These are phyloP conservation scores for Sarcodon aspratus DNA, from an alignment of 768 basidiomycete genomes.

Conservation along the genomic window DNA sequence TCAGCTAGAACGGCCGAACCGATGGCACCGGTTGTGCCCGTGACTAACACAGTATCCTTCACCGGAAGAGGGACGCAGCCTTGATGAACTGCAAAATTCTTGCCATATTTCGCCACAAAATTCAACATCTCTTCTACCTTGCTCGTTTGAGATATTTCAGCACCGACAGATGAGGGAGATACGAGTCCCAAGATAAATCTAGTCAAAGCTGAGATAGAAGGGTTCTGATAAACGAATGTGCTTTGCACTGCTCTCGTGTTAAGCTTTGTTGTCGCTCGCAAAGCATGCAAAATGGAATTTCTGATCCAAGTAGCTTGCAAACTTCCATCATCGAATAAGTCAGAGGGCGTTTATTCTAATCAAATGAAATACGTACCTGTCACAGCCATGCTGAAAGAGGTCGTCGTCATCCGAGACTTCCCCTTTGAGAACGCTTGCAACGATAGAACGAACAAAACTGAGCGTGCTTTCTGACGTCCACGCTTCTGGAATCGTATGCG, in stretches of 20 bases:
- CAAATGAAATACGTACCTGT: constrained; percentile 21
- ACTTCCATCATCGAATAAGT: constrained; percentile 12
- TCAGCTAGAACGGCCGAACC: constrained; percentile 10
- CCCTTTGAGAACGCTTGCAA: constrained; percentile 20
- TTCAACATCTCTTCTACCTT: background rate
- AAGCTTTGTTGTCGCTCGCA: constrained; percentile 15
- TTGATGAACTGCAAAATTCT: background rate
- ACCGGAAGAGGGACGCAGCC: background rate
- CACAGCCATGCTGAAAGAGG: constrained; percentile 28
- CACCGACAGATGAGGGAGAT: background rate
- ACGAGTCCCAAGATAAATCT: constrained; percentile 1
- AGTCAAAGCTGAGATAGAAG: constrained; percentile 17
- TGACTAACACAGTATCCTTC: constrained; percentile 9
- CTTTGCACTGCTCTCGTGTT: constrained; percentile 12
- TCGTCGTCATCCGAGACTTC: constrained; percentile 21
- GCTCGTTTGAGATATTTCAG: background rate
- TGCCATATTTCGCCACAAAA: constrained; percentile 2
- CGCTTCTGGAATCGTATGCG: constrained; percentile 12
- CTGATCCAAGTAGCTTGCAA: constrained; percentile 29
- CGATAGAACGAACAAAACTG: constrained; percentile 20
- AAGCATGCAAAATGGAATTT: constrained; percentile 22
- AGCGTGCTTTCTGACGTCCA: constrained; percentile 14
- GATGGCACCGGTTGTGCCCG: constrained; percentile 13
- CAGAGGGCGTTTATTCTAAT: background rate
- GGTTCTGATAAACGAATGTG: constrained; percentile 25